phyloP scores from a whole-genome alignment of 2,329 filamentous ascomycete species.

The Chaetothyriales sp. region DNA sequence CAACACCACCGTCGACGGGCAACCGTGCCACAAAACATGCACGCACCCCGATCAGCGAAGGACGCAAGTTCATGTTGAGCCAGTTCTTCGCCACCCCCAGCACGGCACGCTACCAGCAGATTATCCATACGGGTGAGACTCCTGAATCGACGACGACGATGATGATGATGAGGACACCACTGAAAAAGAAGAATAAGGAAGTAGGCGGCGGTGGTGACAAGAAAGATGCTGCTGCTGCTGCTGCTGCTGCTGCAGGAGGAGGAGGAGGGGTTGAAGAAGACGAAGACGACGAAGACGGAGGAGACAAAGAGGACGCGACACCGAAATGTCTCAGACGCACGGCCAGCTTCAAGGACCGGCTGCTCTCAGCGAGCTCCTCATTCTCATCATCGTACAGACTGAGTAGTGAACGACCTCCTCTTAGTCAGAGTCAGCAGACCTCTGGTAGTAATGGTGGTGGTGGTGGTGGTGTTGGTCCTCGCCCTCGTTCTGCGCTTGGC shows the following conservation, averaged over 20 bases:
- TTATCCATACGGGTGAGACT: slow-evolving; percentile 11
- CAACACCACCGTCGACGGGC: slow-evolving; percentile 1
- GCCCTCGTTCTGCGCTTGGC: too few relatives aligned
- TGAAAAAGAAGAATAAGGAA: neutral
- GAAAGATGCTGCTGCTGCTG: too few relatives aligned
- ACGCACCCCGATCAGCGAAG: slow-evolving; percentile 29
- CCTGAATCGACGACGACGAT: neutral
- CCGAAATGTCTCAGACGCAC: slow-evolving; percentile 15
- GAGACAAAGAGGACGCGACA: slow-evolving; percentile 7
- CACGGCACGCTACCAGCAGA: slow-evolving; percentile 28
- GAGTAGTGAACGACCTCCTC: slow-evolving; percentile 7
- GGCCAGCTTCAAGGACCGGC: slow-evolving; percentile 16
- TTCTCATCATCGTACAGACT: neutral
- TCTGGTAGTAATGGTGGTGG: too few relatives aligned
- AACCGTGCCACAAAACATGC: slow-evolving; percentile 6
- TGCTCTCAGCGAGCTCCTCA: slow-evolving; percentile 9
- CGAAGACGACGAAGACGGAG: slow-evolving; percentile 5
- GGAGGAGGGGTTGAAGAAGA: neutral
- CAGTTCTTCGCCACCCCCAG: slow-evolving; percentile 33
- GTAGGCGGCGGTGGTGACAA: neutral
- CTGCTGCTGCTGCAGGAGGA: too few relatives aligned
- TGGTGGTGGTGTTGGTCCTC: too few relatives aligned
- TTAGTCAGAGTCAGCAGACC: neutral
- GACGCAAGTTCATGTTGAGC: slow-evolving; percentile 30
- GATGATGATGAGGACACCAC: slow-evolving; percentile 16